phyloP scores from a whole-genome alignment of 2,329 filamentous ascomycete genomes.

The Fusarium mexicanum region DNA sequence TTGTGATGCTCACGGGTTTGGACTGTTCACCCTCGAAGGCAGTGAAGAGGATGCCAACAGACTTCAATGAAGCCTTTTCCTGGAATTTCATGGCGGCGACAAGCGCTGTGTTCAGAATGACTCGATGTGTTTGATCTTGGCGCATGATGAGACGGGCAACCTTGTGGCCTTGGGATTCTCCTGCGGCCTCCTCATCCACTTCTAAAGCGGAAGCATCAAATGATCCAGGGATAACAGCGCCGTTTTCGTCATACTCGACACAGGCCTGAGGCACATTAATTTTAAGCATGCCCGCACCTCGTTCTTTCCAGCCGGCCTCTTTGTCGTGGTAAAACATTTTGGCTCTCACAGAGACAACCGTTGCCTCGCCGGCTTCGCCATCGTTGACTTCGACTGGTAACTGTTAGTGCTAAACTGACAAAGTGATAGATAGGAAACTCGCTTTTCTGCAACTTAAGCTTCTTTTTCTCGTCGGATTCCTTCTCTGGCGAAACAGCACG shows the following conservation, averaged over 20 bases:
- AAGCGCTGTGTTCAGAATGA: slow-evolving; percentile 87
- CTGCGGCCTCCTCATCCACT: slow-evolving; percentile 52
- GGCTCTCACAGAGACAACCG: slow-evolving; percentile 77
- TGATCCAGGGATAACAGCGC: slow-evolving; percentile 58
- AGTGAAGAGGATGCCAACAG: slow-evolving; percentile 73
- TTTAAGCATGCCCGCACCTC: slow-evolving; percentile 84
- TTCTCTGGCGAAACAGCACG: slow-evolving; percentile 59
- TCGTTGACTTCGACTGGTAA: slow-evolving; percentile 76
- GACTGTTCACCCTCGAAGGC: slow-evolving; percentile 67
- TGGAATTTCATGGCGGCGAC: slow-evolving; percentile 83
- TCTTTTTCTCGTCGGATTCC: slow-evolving; percentile 71
- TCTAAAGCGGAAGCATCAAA: slow-evolving; percentile 66
- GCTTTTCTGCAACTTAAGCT: slow-evolving; percentile 75
- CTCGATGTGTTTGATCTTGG: slow-evolving; percentile 86
- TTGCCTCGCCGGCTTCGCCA: slow-evolving; percentile 85
- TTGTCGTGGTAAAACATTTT: slow-evolving; percentile 86
- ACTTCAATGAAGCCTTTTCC: slow-evolving; percentile 77
- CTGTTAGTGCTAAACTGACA: slow-evolving; percentile 39
- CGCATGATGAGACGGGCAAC: slow-evolving; percentile 85
- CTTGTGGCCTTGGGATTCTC: slow-evolving; percentile 49
- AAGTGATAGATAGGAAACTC: slow-evolving; percentile 33
- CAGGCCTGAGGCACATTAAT: slow-evolving; percentile 76
- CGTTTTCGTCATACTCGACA: slow-evolving; percentile 64
- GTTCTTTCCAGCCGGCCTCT: slow-evolving; percentile 84
- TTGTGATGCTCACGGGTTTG: slow-evolving; percentile 67